Evolutionary conservation across 495 filamentous ascomycete species (phyloP).

Genomic region (Chlorociboria aeruginascens): DNA sequence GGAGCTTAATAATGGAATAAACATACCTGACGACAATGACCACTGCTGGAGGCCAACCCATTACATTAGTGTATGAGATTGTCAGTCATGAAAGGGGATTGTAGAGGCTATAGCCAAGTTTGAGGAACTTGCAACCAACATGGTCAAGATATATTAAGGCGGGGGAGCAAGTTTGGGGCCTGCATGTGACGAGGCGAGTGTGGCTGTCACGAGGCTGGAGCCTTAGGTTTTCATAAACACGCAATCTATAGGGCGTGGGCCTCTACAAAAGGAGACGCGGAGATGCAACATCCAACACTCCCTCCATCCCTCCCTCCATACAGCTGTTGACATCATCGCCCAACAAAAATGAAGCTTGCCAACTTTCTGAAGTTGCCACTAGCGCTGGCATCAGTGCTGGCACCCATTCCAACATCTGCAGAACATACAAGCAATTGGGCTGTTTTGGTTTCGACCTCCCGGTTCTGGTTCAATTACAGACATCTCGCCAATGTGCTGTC

Average conservation of each 20-base stretch:
- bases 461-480: conserved; percentile 99
- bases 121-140: too few species aligned
- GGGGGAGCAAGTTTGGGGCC: too few species aligned
- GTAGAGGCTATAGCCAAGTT: too few species aligned
- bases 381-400: conserved; percentile 25
- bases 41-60: conserved; percentile 49
- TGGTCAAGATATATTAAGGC: too few species aligned
- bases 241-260: too few species aligned
- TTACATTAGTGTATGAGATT: conserved; percentile 13
- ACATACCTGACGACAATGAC: conserved; percentile 74
- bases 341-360: conserved; percentile 13
- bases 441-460: conserved; percentile 92
- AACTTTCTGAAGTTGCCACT: conserved; percentile 10
- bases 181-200: too few species aligned
- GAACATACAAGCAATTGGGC: conserved; percentile 99
- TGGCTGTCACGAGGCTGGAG: too few species aligned
- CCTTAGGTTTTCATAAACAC: too few species aligned
- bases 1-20: background rate
- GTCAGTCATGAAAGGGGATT: too few species aligned
- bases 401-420: conserved; percentile 35
- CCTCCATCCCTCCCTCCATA: background rate
- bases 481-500: conserved; percentile 97
- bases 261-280: too few species aligned
- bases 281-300: background rate
- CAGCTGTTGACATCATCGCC: background rate